Base-by-base conservation (phyloP, 2,329 filamentous ascomycete species). In the Monilinia fructicola region DNA sequence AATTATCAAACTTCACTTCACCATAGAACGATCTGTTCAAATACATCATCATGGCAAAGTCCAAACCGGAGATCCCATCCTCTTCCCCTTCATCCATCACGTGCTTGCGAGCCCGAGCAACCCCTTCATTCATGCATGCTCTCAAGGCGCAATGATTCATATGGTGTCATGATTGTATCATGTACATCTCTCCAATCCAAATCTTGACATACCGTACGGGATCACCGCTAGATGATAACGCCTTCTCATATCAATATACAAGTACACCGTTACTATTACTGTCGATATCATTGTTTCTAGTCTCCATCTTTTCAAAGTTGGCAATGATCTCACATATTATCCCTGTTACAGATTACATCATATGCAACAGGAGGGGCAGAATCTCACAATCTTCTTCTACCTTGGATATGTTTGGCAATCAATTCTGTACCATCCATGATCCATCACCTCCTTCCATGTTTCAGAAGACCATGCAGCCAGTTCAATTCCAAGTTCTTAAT, bases 321-420 rank as follows among this genome's bases (percentile, higher is more conserved):
- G 56, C 10, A 38, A 60, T 60, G 56, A 50, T 28, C 42, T 48
- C 56, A 60, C 21, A 56, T 18, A 18, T 48, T 21, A 35, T 16
- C 56, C 56, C 26, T 48, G 56, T 23, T 48, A 18, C 26, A 38
- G 35, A 60, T 60, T 60, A 35, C 56, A 60, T 60, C 56, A 60
- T 60, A 60, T 23, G 21, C 21, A n/a, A n/a, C n/a, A 23, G 42
- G 44, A 35, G 56, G 14, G 31, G 28, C 16, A 48, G 31, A 21
- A 40, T n/a, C 55, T 35, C 40, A 31, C 23, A 59, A 35, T 35
- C 31, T 35, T 35, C 31, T 35, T 35, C 31, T 35, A 31, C 28
- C 6, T 31, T 31, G 28, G 3, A 35, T 7, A 35, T 35, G 31
- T 35, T 35, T 35, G 31, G 31, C 31, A 35, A 35, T 35, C 31